Percentiles rank a stretch among this genome's conserved stretches.
Evolutionary conservation across 83 land plant genomes (phyloP).

Genomic region (Thuja plicata): DNA sequence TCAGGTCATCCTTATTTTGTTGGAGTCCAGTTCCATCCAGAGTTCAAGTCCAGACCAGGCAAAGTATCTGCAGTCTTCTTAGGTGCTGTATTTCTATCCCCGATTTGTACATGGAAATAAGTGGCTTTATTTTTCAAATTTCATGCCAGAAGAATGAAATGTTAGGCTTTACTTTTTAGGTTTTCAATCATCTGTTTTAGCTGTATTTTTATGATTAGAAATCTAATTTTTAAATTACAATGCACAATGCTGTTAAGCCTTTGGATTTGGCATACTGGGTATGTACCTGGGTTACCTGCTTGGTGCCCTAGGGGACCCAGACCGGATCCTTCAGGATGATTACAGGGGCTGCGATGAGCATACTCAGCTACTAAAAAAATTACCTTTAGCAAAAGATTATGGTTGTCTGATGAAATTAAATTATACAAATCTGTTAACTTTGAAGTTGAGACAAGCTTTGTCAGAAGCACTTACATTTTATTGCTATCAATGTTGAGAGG

Average conservation of each 20-base stretch:
- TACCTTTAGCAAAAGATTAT: neutral
- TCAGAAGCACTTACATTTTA: neutral
- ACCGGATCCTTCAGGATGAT: no score
- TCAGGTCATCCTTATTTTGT: conserved; percentile 57
- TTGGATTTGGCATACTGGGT: no score
- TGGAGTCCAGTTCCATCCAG: conserved; percentile 76
- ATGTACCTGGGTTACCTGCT: no score
- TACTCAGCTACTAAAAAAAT: no score
- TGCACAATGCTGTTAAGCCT: no score
- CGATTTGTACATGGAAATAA: neutral
- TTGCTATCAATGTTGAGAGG: neutral
- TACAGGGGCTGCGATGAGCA: no score
- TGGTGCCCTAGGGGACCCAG: no score
- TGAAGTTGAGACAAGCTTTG: neutral
- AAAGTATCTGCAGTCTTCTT: conserved; percentile 63
- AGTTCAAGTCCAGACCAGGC: conserved; percentile 77
- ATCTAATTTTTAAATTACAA: no score
- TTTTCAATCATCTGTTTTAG: no score
- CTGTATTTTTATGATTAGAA: no score
- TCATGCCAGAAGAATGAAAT: no score
- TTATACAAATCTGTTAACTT: neutral
- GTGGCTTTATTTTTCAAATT: neutral
- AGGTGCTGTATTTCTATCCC: conserved; percentile 29
- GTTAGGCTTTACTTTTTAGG: no score
- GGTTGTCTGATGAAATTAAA: neutral